These are phyloP conservation scores for Backusella australiensis DNA, from an alignment of 192 early-diverging fungal genomes.

Conservation along the genomic window DNA sequence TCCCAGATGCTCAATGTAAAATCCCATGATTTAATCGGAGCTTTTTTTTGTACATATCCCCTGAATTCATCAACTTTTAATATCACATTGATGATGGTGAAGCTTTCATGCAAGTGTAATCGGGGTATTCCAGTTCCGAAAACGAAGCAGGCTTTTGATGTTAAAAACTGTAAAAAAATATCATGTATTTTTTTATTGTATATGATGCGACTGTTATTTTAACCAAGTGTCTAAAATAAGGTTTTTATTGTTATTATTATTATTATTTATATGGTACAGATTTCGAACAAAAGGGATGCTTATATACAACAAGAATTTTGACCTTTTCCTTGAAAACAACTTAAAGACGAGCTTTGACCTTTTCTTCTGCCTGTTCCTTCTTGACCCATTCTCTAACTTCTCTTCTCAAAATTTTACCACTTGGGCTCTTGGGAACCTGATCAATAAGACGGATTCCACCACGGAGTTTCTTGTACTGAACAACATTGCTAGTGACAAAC, in stretches of 20 bases:
- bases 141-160: background rate
- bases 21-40: background rate
- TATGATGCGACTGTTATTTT: background rate
- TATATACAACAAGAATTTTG: conserved; percentile 3
- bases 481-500: conserved; percentile 57
- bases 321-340: background rate
- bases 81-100: background rate
- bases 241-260: background rate
- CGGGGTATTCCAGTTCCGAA: background rate
- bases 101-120: background rate
- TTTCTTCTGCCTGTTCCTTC: conserved; percentile 17
- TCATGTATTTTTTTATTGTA: background rate
- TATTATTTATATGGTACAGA: background rate
- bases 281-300: background rate
- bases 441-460: conserved; percentile 78
- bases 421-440: conserved; percentile 72
- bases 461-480: conserved; percentile 74
- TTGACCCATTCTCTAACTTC: conserved; percentile 51
- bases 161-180: background rate
- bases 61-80: background rate
- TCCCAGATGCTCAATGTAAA: background rate
- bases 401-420: conserved; percentile 84
- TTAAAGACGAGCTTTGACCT: background rate
- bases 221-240: background rate
- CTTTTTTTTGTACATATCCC: background rate